Evolutionary conservation across 106 monocot genomes (phyloP).

Genomic region (Allium cepa): DNA sequence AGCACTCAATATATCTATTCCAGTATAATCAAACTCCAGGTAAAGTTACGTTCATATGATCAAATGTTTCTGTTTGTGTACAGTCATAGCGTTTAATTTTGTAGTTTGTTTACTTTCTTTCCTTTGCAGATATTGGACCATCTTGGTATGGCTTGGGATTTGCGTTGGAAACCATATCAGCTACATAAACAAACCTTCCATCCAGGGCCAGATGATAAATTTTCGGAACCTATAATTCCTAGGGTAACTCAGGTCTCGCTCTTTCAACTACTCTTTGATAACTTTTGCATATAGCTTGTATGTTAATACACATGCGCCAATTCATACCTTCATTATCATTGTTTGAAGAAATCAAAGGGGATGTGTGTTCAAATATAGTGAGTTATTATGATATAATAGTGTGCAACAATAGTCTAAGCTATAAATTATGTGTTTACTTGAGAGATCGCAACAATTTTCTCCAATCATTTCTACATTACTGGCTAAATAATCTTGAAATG

Average conservation of each 20-base stretch:
- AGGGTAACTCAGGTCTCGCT: slow-evolving; percentile 46
- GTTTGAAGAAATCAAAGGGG: no score
- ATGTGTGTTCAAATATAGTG: no score
- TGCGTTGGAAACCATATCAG: slow-evolving; percentile 53
- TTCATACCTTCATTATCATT: no score
- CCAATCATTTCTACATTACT: no score
- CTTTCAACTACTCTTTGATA: neutral
- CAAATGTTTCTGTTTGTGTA: no score
- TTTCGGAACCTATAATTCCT: slow-evolving; percentile 39
- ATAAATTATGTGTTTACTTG: no score
- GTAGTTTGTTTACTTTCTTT: slow-evolving; percentile 3
- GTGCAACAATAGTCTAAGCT: no score
- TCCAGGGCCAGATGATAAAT: slow-evolving; percentile 12
- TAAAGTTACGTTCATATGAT: slow-evolving; percentile 5
- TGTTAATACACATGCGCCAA: no score
- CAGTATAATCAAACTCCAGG: slow-evolving; percentile 79
- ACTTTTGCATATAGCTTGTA: neutral
- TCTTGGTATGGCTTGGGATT: slow-evolving; percentile 72
- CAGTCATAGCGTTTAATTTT: neutral
- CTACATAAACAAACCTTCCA: slow-evolving; percentile 6
- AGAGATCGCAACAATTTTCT: no score
- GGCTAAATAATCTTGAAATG: no score
- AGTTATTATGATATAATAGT: no score
- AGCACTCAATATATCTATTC: slow-evolving; percentile 79
- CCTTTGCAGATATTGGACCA: slow-evolving; percentile 66